A percentile compares a stretch with the other conserved stretches of the same genome.
These are phyloP conservation scores for Salisapilia sapeloensis DNA, from an alignment of 352 stramenopile genomes.

Conservation along the genomic window DNA sequence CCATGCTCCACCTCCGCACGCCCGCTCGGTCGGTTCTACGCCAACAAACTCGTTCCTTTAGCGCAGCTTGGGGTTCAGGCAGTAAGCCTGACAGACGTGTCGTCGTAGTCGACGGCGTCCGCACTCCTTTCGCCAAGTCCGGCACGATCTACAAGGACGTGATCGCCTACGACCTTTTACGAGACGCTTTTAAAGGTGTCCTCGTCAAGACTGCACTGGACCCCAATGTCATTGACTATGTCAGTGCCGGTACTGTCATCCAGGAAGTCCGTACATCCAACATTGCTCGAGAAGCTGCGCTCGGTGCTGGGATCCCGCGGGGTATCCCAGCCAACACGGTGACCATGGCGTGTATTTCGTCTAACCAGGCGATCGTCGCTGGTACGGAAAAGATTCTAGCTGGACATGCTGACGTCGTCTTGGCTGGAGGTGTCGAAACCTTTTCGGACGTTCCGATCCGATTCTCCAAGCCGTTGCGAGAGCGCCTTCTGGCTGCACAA, in stretches of 20 bases:
- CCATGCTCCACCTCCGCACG: conserved; percentile 9
- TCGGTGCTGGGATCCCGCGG: conserved; percentile 92
- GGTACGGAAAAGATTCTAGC: conserved; percentile 94
- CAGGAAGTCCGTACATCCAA: conserved; percentile 96
- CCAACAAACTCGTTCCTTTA: conserved; percentile 20
- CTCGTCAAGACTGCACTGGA: conserved; percentile 92
- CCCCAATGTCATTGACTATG: conserved; percentile 92
- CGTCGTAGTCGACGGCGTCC: conserved; percentile 88
- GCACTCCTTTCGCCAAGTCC: conserved; percentile 91
- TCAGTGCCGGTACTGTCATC: conserved; percentile 93
- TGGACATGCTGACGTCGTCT: conserved; percentile 88
- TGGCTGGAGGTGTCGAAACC: conserved; percentile 93
- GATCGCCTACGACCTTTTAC: conserved; percentile 94
- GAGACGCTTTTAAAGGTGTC: conserved; percentile 91
- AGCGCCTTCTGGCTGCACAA: conserved; percentile 69
- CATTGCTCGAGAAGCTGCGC: conserved; percentile 91
- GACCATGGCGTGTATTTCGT: conserved; percentile 93
- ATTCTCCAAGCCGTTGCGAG: conserved; percentile 77
- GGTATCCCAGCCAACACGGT: conserved; percentile 92
- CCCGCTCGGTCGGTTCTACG: conserved; percentile 11
- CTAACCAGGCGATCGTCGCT: conserved; percentile 87
- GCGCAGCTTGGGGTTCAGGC: conserved; percentile 9
- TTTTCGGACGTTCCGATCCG: conserved; percentile 97
- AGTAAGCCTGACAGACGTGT: conserved; percentile 34
- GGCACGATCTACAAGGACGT: conserved; percentile 94